Percentiles rank a stretch among this genome's conserved stretches.
Evolutionary conservation across 179 eudicot genomes (phyloP).

Genomic region (Beta corolliflora): DNA sequence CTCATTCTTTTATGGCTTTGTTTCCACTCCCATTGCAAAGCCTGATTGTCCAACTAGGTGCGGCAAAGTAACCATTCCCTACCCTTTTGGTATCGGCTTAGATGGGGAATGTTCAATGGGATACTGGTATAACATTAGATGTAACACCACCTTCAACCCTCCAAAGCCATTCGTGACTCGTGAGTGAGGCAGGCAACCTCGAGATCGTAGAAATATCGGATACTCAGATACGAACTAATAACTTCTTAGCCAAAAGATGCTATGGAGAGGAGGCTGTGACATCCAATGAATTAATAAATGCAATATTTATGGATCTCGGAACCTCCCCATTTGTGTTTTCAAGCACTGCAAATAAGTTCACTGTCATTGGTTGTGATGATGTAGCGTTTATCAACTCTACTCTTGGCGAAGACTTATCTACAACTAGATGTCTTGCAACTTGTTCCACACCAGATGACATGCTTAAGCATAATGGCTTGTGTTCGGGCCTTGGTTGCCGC

Average conservation of each 20-base stretch:
- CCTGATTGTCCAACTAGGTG: slow-evolving; percentile 43
- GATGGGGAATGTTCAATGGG: slow-evolving; percentile 30
- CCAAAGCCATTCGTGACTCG: slow-evolving; percentile 46
- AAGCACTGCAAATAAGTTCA: slow-evolving; percentile 37
- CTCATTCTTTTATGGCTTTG: neutral
- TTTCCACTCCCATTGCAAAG: slow-evolving; percentile 22
- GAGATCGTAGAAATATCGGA: slow-evolving; percentile 40
- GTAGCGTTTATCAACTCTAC: slow-evolving; percentile 4
- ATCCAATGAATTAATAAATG: too few species aligned
- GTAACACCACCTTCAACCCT: slow-evolving; percentile 44
- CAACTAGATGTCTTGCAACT: slow-evolving; percentile 9
- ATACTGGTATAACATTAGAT: slow-evolving; percentile 28
- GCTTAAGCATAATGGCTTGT: slow-evolving; percentile 12
- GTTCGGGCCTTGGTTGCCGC: slow-evolving; percentile 22
- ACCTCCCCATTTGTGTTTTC: slow-evolving; percentile 40
- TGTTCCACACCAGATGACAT: slow-evolving; percentile 8
- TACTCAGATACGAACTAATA: slow-evolving; percentile 31
- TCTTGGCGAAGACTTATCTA: neutral
- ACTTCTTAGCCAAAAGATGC: slow-evolving; percentile 27
- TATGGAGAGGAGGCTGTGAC: slow-evolving; percentile 7
- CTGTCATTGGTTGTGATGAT: slow-evolving; percentile 53
- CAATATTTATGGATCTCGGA: too few species aligned
- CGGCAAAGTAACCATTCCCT: slow-evolving; percentile 30
- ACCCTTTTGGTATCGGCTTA: slow-evolving; percentile 51
- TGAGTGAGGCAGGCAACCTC: neutral